Evolutionary conservation across 768 basidiomycete genomes (phyloP), one percentile per base, ranked within the genome.

Genomic region (Dacryopinax primogenitus): DNA sequence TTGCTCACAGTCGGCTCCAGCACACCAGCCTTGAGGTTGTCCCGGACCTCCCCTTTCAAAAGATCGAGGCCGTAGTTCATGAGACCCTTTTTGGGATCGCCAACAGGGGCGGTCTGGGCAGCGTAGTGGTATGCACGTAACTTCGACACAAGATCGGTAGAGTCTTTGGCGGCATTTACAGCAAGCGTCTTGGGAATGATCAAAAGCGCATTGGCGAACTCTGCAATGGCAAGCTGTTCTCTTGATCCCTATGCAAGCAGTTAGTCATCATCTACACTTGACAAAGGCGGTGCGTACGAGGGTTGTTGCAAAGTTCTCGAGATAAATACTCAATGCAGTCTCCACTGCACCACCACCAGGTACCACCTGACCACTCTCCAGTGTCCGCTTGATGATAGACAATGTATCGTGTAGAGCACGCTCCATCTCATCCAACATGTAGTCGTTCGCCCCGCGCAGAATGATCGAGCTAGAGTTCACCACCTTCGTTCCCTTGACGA

Each of bases 381-480:
- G 77, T 3, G 96, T 98, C 66, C 95, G 84, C 79, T 99, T 99
- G 78, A 97, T 92, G 71, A 96, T 83, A 32, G 90, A 95, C 68
- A 98, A 76, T 1, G 90, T 89, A 74, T 99, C 96, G 73, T 99
- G 95, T 70, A 98, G 75, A 0, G 92, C 88, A 61, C 96, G 81
- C 77, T 99, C 96, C 96, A 98, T 99, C 81, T 99, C 96, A 74
- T 99, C 96, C 70, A 98, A 78, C 90, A 97, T 93, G 75, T 95
- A 97, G 76, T 99, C 96, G 75, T 98, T 99, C 32, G 96, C 96
- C 47, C 96, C 96, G 64, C 96, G 84, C 66, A 99, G 80, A 66
- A 99, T 84, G 71, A 99, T 89, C 21, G 93, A 96, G 15, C 88
- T 81, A 26, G 92, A 94, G 78, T 78, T 93, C 73, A 98, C 94